Conservation (phyloP, 2,329 filamentous ascomycete genomes). For the Cordyceps pruinosa region DNA sequence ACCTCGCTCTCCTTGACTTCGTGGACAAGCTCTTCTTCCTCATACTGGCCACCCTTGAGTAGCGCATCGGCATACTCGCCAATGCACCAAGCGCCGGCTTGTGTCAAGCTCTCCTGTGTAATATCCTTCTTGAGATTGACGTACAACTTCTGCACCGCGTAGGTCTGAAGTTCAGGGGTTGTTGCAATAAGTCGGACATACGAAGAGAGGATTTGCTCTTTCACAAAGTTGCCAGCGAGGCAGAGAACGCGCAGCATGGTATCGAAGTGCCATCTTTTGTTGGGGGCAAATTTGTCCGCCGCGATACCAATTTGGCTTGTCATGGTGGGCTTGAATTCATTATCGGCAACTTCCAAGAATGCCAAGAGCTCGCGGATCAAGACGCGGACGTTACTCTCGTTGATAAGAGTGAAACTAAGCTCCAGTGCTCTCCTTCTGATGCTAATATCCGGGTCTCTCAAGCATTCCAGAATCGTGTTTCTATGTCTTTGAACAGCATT, state of each 20-base stretch:
- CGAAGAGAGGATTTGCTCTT: slow-evolving; percentile 94
- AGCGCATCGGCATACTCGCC: slow-evolving; percentile 92
- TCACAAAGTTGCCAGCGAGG: slow-evolving; percentile 91
- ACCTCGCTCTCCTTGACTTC: slow-evolving; percentile 82
- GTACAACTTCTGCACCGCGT: slow-evolving; percentile 93
- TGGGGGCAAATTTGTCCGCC: slow-evolving; percentile 90
- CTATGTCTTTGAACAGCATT: slow-evolving; percentile 95
- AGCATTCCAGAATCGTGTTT: slow-evolving; percentile 93
- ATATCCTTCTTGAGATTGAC: slow-evolving; percentile 89
- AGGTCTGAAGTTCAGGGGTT: slow-evolving; percentile 88
- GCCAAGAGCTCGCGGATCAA: slow-evolving; percentile 88
- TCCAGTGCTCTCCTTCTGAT: slow-evolving; percentile 93
- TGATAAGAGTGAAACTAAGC: slow-evolving; percentile 95
- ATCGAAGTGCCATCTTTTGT: slow-evolving; percentile 97
- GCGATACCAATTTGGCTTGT: slow-evolving; percentile 97
- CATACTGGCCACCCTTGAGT: slow-evolving; percentile 82
- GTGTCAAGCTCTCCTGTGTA: slow-evolving; percentile 89
- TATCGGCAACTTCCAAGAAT: slow-evolving; percentile 94
- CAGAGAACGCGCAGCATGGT: slow-evolving; percentile 94
- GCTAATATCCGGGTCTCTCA: slow-evolving; percentile 95
- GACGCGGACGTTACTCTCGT: slow-evolving; percentile 90
- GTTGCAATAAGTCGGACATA: slow-evolving; percentile 95
- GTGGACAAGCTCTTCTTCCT: slow-evolving; percentile 82
- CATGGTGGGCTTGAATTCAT: slow-evolving; percentile 98
- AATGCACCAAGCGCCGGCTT: slow-evolving; percentile 94